Percentiles rank a stretch among this genome's conserved stretches.
Conservation (phyloP, 2,329 filamentous ascomycete genomes). For the Aspergillus intermedius region DNA sequence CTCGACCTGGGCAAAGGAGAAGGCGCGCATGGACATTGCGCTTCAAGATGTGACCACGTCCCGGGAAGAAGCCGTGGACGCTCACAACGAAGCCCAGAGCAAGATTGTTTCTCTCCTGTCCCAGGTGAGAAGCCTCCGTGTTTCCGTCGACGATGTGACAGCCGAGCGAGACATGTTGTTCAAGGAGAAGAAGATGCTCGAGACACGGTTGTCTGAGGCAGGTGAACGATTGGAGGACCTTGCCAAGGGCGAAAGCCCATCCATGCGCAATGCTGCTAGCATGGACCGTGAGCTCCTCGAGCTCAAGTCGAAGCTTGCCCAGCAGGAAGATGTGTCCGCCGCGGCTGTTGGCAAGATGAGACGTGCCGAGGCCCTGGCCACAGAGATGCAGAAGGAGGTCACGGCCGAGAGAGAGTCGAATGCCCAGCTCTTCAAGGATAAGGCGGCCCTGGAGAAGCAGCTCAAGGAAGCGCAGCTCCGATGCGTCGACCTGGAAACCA, state of each 20-base stretch:
- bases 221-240: slow-evolving; percentile 84
- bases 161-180: slow-evolving; percentile 77
- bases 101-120: slow-evolving; percentile 87
- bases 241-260: slow-evolving; percentile 74
- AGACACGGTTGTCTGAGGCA: slow-evolving; percentile 77
- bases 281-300: slow-evolving; percentile 86
- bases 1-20: slow-evolving; percentile 97
- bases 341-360: slow-evolving; percentile 97
- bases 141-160: slow-evolving; percentile 76
- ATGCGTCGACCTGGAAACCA: slow-evolving; percentile 90
- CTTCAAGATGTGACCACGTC: slow-evolving; percentile 82
- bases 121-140: slow-evolving; percentile 77
- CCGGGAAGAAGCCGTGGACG: slow-evolving; percentile 86
- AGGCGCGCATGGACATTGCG: slow-evolving; percentile 81
- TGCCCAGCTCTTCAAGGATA: slow-evolving; percentile 78
- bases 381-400: slow-evolving; percentile 91
- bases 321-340: slow-evolving; percentile 85
- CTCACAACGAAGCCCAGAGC: slow-evolving; percentile 89
- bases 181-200: slow-evolving; percentile 84
- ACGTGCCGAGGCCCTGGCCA: slow-evolving; percentile 75
- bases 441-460: slow-evolving; percentile 79
- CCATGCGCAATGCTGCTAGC: slow-evolving; percentile 80
- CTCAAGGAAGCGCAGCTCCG: slow-evolving; percentile 85
- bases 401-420: slow-evolving; percentile 75
- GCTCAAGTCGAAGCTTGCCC: slow-evolving; percentile 78